A percentile compares a stretch with the other conserved stretches of the same genome.
Conservation (phyloP, 345 rosid genomes). For the Euclidium syriacum region DNA sequence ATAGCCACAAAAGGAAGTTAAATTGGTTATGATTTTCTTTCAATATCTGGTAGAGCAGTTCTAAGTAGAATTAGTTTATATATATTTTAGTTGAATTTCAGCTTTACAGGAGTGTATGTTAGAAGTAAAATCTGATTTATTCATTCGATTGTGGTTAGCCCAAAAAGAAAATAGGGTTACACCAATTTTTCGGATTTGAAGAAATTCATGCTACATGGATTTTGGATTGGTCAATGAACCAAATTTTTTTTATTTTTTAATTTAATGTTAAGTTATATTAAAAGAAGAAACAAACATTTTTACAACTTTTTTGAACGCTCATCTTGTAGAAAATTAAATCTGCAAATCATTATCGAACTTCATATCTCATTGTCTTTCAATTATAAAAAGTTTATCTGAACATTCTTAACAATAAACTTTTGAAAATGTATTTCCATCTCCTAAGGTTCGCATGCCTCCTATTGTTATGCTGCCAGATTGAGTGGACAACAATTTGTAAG, state of each 20-base stretch:
- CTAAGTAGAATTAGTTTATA: background rate
- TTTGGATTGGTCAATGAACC: background rate
- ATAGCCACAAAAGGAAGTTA: background rate
- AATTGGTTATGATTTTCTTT: slow-evolving; percentile 11
- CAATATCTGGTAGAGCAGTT: background rate
- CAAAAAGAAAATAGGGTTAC: background rate
- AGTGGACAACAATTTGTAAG: no score
- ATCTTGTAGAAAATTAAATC: no score
- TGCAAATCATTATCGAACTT: no score
- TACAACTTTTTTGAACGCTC: no score
- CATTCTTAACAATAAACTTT: no score
- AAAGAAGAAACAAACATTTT: no score
- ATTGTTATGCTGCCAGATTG: no score
- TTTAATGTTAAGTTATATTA: no score
- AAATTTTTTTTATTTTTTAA: background rate
- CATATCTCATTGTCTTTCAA: no score
- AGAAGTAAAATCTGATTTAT: background rate
- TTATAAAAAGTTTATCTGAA: no score
- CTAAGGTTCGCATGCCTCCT: no score
- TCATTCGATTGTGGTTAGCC: background rate
- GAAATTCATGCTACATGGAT: background rate
- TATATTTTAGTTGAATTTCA: background rate
- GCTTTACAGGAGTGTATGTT: background rate
- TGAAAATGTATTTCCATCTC: no score
- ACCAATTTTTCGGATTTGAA: background rate